Base-by-base conservation (phyloP, 371 early-diverging fungal species). In the Saksenaea vasiformis region DNA sequence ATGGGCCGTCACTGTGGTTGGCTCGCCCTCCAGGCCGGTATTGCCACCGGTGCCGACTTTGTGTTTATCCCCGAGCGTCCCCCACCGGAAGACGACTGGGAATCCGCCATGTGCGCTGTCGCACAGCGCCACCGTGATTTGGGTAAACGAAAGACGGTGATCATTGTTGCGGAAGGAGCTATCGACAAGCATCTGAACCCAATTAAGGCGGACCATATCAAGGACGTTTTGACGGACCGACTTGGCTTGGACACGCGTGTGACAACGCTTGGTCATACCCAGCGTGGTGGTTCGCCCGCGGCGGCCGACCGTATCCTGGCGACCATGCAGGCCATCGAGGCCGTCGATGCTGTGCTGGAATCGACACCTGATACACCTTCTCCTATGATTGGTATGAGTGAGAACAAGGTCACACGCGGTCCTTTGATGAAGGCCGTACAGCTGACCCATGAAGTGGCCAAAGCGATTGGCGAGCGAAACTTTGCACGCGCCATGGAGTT, bases 1-100 rank as follows among this genome's bases (percentile, higher is more conserved):
- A 99, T 99, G 99, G 99, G 99, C 10, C 90, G 99, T 58, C 94
- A 98, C 71, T 99, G 99, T 75, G 99, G 99, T 35, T 99, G 99
- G 99, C 83, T 99, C 26, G 98, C 98, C n/a, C 80, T 99, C 17
- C 95, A 94, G 92, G 94, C 99, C 8, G 98, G 79, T 68, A 79
- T 82, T 62, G 82, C 82, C 9, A 79, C 82, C 1, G 94, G 97
- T 43, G 99, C 99, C 54, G 99, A 99, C 72, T 99, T 94, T 85
- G 90, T 98, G 43, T 97, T 99, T 66, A 87, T 99, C 55, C 99
- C 99, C 9, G 99, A 99, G 77, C 84, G 91, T 13, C 99, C 98
- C 34, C 94, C 93, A 26, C 76, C 85, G 4, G 87, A 86, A 37
- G 90, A 87, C n/a, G 87, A 93, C 69, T 97, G 98, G 97, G 90